Conservation (phyloP, 768 basidiomycete species). For the Termitomyces sp. region DNA sequence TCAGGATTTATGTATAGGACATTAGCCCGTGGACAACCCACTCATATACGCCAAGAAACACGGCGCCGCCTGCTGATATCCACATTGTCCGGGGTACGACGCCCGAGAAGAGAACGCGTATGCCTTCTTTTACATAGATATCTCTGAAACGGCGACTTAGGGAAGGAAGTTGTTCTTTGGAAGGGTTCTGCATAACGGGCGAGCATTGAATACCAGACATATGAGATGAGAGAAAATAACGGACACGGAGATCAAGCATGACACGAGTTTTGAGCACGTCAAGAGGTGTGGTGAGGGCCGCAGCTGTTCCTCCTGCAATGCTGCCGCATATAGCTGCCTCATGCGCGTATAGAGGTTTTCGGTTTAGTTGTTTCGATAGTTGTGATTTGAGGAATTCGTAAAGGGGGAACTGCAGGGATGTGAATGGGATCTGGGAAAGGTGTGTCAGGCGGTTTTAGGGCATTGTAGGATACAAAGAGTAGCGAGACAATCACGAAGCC, state of each 20-base stretch:
- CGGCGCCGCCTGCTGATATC: slow-evolving; percentile 95
- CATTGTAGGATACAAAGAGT: slow-evolving; percentile 22
- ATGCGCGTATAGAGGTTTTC: slow-evolving; percentile 60
- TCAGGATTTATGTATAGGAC: not conserved
- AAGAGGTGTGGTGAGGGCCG: slow-evolving; percentile 87
- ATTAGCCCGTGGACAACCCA: slow-evolving; percentile 59
- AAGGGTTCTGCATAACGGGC: slow-evolving; percentile 38
- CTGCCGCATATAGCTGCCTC: slow-evolving; percentile 89
- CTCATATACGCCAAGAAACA: slow-evolving; percentile 97
- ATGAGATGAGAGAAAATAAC: slow-evolving; percentile 15
- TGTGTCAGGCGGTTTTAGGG: not conserved
- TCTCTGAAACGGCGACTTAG: slow-evolving; percentile 51
- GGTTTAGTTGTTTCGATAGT: slow-evolving; percentile 50
- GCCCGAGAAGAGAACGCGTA: slow-evolving; percentile 77
- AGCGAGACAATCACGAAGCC: not conserved
- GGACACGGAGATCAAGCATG: slow-evolving; percentile 88
- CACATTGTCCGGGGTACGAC: slow-evolving; percentile 90
- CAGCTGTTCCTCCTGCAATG: slow-evolving; percentile 87
- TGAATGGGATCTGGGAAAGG: slow-evolving; percentile 81
- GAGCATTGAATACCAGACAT: not conserved
- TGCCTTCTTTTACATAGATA: slow-evolving; percentile 74
- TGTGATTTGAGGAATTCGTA: slow-evolving; percentile 83
- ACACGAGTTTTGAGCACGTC: slow-evolving; percentile 97
- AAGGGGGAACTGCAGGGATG: slow-evolving; percentile 91
- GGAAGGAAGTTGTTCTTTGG: slow-evolving; percentile 49